phyloP scores from a whole-genome alignment of 257 asterid genomes.

The Solanum gandarillasii region DNA sequence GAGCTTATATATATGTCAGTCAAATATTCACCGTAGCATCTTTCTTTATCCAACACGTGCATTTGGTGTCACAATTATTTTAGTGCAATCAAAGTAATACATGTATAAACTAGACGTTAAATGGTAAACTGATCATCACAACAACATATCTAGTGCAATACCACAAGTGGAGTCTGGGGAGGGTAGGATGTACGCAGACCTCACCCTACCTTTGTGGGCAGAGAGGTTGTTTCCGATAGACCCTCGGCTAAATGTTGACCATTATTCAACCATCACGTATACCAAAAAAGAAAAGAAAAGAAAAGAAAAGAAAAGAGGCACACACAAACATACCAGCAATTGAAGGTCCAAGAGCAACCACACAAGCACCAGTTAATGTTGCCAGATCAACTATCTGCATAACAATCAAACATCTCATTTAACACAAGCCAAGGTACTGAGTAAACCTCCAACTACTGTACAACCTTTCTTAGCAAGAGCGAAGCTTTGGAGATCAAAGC shows the following conservation, averaged over 20 bases:
- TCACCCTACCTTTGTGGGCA: background rate
- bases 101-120: background rate
- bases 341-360: constrained; percentile 88
- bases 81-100: background rate
- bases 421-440: background rate
- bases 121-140: background rate
- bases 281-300: background rate
- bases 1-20: background rate
- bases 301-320: background rate
- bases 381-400: constrained; percentile 86
- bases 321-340: constrained; percentile 52
- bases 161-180: background rate
- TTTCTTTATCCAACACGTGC: background rate
- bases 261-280: background rate
- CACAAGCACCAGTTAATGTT: constrained; percentile 86
- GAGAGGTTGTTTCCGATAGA: background rate
- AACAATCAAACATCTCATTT: background rate
- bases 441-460: background rate
- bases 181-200: background rate
- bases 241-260: background rate
- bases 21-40: background rate
- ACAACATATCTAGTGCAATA: background rate
- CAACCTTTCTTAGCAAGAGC: background rate
- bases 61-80: background rate
- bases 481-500: background rate